Conservation (phyloP, 164 flowering plant species). For the Vitis riparia region DNA sequence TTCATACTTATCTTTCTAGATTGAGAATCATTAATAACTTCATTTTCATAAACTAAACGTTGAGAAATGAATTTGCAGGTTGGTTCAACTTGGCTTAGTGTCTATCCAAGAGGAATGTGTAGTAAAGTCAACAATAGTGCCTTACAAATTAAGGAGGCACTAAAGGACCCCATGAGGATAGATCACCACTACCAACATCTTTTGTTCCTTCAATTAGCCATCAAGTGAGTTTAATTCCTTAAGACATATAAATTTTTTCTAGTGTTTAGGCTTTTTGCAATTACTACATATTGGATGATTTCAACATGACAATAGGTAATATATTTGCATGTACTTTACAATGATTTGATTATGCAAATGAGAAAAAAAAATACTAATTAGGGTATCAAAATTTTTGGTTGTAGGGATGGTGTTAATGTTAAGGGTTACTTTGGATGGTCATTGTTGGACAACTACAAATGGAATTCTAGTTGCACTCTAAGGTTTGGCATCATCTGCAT, state of each 20-base stretch:
- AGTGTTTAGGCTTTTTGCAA: no score
- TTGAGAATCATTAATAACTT: no score
- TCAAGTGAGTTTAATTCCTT: constrained; percentile 19
- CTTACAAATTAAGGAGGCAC: constrained; percentile 14
- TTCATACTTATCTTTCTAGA: not conserved
- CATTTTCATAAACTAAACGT: no score
- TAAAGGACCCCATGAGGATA: constrained; percentile 28
- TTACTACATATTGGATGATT: no score
- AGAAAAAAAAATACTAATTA: not conserved
- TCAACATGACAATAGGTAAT: no score
- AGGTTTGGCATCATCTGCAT: constrained; percentile 24
- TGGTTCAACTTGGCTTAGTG: constrained; percentile 33
- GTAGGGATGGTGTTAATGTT: constrained; percentile 23
- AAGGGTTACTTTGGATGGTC: constrained; percentile 29
- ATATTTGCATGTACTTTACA: not conserved
- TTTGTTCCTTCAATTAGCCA: constrained; percentile 18
- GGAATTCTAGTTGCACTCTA: constrained; percentile 23
- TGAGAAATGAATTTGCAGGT: constrained; percentile 25
- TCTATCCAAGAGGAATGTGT: constrained; percentile 49
- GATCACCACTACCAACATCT: constrained; percentile 27
- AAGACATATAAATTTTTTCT: not conserved
- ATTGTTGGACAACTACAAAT: constrained; percentile 26
- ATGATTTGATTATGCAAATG: not conserved
- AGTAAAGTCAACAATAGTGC: constrained; percentile 13
- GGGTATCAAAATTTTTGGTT: not conserved